Evolutionary conservation across 139 green algal genomes (phyloP), one percentile per base, ranked within the genome.

Genomic region (Tetradesmus obliquus): DNA sequence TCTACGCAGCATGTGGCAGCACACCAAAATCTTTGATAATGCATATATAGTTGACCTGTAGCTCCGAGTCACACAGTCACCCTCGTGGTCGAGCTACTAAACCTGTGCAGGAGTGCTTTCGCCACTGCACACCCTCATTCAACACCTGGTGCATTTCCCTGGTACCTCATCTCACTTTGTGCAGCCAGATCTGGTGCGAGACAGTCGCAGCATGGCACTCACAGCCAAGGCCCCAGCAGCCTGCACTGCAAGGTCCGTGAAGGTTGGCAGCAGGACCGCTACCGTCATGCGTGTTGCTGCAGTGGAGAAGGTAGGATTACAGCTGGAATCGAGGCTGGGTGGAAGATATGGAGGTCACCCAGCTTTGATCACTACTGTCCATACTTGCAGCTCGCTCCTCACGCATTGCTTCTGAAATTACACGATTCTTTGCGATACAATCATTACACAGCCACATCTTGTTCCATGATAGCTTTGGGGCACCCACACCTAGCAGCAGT

Each of bases 141-240:
- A n/a, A 76, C 66, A 76, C 15, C 66, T 76, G 66, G 66, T 76
- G 10, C 60, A 13, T 22, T 76, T 5, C 17, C 0, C 10, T 3
- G 66, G 15, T 76, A 3, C 3, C 17, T 3, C 66, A 24, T 76
- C 66, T 76, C n/a, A n/a, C 66, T 76, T 76, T 5, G 66, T 5
- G 1, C 66, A 76, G 66, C 66, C 66, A 76, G 66, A 76, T 76
- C 66, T 76, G 66, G 66, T 76, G 66, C 66, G 1, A 76, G 5
- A 76, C 17, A n/a, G 17, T 76, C 66, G 15, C 66, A 76, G 66
- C 15, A 90, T 90, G 86, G 86, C 86, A 22, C 54, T 90, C 17
- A 84, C 86, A 72, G 71, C 71, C 86, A 90, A 90, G 86, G 86
- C 86, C 19, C 86, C 86, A 69, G 86, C 86, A 72, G 86, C 86